These are phyloP conservation scores for Termitomyces sp. DNA, from an alignment of 768 basidiomycete genomes.

Conservation along the genomic window DNA sequence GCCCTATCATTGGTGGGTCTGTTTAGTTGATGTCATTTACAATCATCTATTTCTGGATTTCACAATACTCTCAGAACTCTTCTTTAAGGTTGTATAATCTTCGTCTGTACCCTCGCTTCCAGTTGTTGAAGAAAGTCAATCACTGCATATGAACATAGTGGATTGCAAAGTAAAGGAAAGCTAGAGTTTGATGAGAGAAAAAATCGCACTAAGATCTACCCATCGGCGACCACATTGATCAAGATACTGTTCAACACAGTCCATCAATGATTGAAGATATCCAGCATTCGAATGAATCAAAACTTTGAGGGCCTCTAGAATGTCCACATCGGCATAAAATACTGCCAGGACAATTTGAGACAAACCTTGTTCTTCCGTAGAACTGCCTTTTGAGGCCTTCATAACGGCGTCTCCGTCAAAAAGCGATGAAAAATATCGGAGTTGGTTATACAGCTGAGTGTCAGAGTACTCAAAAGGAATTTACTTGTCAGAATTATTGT, in stretches of 20 bases:
- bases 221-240: constrained; percentile 84
- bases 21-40: too few species aligned
- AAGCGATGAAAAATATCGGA: constrained; percentile 75
- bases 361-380: constrained; percentile 30
- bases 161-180: background rate
- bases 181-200: constrained; percentile 73
- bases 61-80: too few species aligned
- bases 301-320: constrained; percentile 50
- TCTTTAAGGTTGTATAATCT: too few species aligned
- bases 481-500: background rate
- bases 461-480: constrained; percentile 23
- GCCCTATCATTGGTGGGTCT: too few species aligned
- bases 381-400: constrained; percentile 42
- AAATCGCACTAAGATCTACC: constrained; percentile 77
- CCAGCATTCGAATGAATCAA: constrained; percentile 44
- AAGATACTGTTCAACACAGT: constrained; percentile 74
- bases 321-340: background rate
- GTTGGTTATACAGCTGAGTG: constrained; percentile 80
- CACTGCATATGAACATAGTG: background rate
- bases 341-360: background rate
- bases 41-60: too few species aligned
- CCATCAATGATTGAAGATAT: constrained; percentile 47
- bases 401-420: constrained; percentile 69
- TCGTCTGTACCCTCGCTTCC: background rate
- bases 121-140: background rate